These are phyloP conservation scores for Alternaria gansuensis DNA, from an alignment of 2,329 filamentous ascomycete genomes.

Conservation along the genomic window DNA sequence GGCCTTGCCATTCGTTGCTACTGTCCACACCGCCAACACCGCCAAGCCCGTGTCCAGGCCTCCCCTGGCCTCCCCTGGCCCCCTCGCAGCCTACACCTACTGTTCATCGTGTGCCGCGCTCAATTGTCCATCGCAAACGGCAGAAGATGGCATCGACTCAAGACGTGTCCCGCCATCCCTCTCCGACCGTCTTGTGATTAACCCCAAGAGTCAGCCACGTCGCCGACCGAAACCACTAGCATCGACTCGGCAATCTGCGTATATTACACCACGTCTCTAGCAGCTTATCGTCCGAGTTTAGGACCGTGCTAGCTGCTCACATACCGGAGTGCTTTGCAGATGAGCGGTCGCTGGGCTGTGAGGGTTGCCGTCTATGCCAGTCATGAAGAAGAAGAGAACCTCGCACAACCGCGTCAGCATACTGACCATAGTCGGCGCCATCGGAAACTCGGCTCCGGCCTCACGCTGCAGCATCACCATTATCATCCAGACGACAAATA, in stretches of 20 bases:
- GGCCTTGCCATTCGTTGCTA: conserved; percentile 3
- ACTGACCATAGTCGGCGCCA: neutral
- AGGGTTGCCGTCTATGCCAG: neutral
- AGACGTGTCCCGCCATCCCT: conserved; percentile 3
- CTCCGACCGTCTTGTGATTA: conserved; percentile 6
- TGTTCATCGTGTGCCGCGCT: conserved; percentile 9
- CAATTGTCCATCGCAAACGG: conserved; percentile 7
- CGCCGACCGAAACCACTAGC: conserved; percentile 15
- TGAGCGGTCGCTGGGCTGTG: neutral
- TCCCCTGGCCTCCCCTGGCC: neutral
- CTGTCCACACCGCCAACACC: conserved; percentile 12
- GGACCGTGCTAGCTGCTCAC: conserved; percentile 24
- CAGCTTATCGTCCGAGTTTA: conserved; percentile 20
- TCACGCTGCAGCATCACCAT: conserved; percentile 2
- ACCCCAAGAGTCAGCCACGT: conserved; percentile 12
- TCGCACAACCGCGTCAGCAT: neutral
- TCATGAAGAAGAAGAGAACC: conserved; percentile 1
- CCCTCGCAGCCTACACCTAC: conserved; percentile 8
- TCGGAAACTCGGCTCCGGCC: neutral
- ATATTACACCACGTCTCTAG: conserved; percentile 21
- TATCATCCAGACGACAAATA: neutral
- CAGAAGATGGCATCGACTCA: conserved; percentile 20
- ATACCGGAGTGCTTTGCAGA: conserved; percentile 1
- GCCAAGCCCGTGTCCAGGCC: conserved; percentile 10
- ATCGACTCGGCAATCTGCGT: conserved; percentile 27